Conservation (phyloP, 2,329 filamentous ascomycete species). For the Pseudogymnoascus sp. region DNA sequence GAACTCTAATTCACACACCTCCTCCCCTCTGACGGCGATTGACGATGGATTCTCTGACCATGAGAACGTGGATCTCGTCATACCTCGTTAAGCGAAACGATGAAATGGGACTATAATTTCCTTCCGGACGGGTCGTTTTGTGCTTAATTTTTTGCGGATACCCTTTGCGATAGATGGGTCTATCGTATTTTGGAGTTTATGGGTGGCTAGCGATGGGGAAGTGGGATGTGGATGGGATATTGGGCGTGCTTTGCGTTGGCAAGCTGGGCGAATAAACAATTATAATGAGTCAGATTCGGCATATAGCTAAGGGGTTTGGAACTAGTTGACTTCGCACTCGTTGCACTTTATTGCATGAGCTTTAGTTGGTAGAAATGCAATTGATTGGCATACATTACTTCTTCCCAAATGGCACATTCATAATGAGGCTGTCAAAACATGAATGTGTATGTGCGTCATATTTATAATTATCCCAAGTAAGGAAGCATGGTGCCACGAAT, state of each 20-base stretch:
- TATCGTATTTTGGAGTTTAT: background rate
- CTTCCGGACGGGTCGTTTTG: background rate
- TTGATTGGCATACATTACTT: background rate
- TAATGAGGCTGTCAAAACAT: background rate
- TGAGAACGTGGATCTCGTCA: background rate
- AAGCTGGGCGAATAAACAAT: background rate
- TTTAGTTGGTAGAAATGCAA: background rate
- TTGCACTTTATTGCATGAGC: background rate
- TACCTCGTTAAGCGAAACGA: background rate
- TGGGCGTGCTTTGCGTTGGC: background rate
- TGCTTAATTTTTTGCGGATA: background rate
- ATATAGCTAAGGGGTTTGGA: background rate
- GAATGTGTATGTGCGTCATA: background rate
- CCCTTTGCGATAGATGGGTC: background rate
- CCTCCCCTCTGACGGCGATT: background rate
- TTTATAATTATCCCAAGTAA: constrained; percentile 4
- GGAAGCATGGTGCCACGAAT: background rate
- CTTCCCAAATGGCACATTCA: background rate
- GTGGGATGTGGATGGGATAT: background rate
- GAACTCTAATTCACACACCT: background rate
- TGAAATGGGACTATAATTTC: background rate
- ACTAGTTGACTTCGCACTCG: background rate
- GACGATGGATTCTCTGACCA: background rate
- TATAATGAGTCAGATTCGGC: background rate
- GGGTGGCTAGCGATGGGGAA: background rate